Conservation (phyloP, 1,139 yeast species). For the Geotrichum cucujoidarum region DNA sequence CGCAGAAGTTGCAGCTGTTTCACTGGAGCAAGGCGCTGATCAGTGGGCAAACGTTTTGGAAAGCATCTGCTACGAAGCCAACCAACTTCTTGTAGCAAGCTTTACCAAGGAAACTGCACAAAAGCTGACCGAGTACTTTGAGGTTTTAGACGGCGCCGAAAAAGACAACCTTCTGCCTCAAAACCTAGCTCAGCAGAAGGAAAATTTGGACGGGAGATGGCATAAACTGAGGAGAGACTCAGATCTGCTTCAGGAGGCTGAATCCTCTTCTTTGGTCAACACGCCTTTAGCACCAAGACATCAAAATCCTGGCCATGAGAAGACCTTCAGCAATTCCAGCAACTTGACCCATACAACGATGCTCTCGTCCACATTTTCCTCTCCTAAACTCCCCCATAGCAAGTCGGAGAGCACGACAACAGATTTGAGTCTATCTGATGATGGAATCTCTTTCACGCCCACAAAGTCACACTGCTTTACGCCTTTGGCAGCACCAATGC, state of each 20-base stretch:
- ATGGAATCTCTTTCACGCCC: background rate
- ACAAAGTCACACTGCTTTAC: background rate
- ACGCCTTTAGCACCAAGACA: background rate
- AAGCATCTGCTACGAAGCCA: constrained; percentile 26
- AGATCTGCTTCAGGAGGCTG: background rate
- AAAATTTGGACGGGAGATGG: constrained; percentile 12
- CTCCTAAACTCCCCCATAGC: constrained; percentile 1
- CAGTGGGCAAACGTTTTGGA: constrained; percentile 47
- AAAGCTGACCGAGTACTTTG: constrained; percentile 8
- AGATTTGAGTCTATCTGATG: background rate
- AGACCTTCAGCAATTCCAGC: background rate
- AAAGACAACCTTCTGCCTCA: constrained; percentile 7
- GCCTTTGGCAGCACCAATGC: too few species aligned
- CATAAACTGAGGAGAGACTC: background rate
- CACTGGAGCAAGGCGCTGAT: constrained; percentile 46
- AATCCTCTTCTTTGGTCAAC: background rate
- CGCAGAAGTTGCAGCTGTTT: constrained; percentile 41
- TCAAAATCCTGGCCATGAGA: background rate
- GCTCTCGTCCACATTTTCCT: background rate
- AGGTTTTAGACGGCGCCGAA: constrained; percentile 10
- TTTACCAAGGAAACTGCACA: background rate
- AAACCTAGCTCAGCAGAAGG: constrained; percentile 8
- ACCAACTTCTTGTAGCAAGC: constrained; percentile 22
- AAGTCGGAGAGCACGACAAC: background rate
- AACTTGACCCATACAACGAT: background rate